A percentile compares a stretch with the other conserved stretches of the same genome.
These are phyloP conservation scores for Albophoma yamanashiensis DNA, from an alignment of 2,329 filamentous ascomycete genomes.

Conservation along the genomic window DNA sequence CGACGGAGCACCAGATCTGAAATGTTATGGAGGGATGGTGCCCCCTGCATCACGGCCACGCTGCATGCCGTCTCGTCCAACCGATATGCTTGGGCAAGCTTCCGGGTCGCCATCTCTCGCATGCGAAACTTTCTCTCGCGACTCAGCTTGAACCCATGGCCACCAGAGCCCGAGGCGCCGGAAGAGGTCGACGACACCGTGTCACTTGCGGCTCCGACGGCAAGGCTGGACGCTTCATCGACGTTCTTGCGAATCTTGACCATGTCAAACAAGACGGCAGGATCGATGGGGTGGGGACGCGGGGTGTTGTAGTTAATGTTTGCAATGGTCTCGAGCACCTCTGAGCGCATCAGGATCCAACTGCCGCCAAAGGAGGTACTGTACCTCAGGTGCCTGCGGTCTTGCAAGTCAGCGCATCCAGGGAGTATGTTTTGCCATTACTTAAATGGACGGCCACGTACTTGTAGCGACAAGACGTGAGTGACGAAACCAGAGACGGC, in stretches of 20 bases:
- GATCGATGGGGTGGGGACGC: conserved; percentile 66
- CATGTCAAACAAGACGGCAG: conserved; percentile 72
- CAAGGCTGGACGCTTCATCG: conserved; percentile 68
- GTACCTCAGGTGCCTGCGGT: conserved; percentile 66
- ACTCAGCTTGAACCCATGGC: conserved; percentile 57
- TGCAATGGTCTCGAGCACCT: conserved; percentile 69
- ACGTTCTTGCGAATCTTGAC: conserved; percentile 72
- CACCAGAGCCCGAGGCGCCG: conserved; percentile 38
- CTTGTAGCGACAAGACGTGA: conserved; percentile 51
- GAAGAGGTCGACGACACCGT: conserved; percentile 54
- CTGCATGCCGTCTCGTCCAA: conserved; percentile 77
- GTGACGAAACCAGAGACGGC: conserved; percentile 6
- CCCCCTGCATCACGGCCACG: conserved; percentile 73
- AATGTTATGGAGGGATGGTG: conserved; percentile 67
- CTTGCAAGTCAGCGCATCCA: not conserved
- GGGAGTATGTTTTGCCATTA: not conserved
- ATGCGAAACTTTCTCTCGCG: conserved; percentile 68
- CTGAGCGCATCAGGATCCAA: conserved; percentile 70
- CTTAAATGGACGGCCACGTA: conserved; percentile 28
- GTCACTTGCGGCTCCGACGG: conserved; percentile 67
- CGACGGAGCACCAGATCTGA: conserved; percentile 62
- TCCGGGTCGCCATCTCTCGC: conserved; percentile 69
- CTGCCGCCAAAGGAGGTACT: conserved; percentile 76
- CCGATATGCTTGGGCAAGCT: conserved; percentile 66
- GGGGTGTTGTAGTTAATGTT: conserved; percentile 71